Evolutionary conservation across 495 filamentous ascomycete species (phyloP).

Genomic region (Penicillium ucsense): DNA sequence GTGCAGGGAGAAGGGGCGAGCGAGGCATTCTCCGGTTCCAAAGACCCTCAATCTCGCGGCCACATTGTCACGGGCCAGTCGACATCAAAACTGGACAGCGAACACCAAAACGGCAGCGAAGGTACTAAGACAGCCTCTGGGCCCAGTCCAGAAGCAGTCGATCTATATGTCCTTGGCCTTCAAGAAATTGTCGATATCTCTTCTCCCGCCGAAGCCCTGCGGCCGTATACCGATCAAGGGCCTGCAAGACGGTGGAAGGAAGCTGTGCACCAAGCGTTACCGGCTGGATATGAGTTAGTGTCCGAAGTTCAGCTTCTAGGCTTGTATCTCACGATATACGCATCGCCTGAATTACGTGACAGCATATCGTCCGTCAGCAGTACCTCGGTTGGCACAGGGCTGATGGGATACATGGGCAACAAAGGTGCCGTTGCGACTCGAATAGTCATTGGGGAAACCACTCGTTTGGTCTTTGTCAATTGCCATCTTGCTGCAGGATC

Average conservation of each 20-base stretch:
- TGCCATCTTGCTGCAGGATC: slow-evolving; percentile 80
- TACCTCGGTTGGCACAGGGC: slow-evolving; percentile 70
- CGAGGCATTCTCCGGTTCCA: slow-evolving; percentile 44
- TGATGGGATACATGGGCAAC: slow-evolving; percentile 91
- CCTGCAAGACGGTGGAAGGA: slow-evolving; percentile 70
- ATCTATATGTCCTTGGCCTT: slow-evolving; percentile 80
- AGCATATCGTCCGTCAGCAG: slow-evolving; percentile 69
- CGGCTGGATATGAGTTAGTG: slow-evolving; percentile 63
- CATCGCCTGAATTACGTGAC: slow-evolving; percentile 60
- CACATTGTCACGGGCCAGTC: slow-evolving; percentile 1
- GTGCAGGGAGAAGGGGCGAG: slow-evolving; percentile 62
- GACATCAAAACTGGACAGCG: neutral
- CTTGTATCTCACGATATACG: slow-evolving; percentile 76
- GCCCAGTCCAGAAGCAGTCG: slow-evolving; percentile 49
- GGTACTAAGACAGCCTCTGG: slow-evolving; percentile 6
- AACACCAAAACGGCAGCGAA: slow-evolving; percentile 1
- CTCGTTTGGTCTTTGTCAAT: slow-evolving; percentile 80
- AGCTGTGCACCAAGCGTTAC: slow-evolving; percentile 59
- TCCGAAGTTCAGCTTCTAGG: slow-evolving; percentile 80
- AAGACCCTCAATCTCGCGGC: slow-evolving; percentile 25
- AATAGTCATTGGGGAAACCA: slow-evolving; percentile 81
- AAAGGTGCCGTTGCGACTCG: slow-evolving; percentile 83
- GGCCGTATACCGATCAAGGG: slow-evolving; percentile 63
- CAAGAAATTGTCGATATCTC: slow-evolving; percentile 89
- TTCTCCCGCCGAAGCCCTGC: slow-evolving; percentile 51